phyloP scores from a whole-genome alignment of 2,329 filamentous ascomycete species.

The Xylariales sp. region DNA sequence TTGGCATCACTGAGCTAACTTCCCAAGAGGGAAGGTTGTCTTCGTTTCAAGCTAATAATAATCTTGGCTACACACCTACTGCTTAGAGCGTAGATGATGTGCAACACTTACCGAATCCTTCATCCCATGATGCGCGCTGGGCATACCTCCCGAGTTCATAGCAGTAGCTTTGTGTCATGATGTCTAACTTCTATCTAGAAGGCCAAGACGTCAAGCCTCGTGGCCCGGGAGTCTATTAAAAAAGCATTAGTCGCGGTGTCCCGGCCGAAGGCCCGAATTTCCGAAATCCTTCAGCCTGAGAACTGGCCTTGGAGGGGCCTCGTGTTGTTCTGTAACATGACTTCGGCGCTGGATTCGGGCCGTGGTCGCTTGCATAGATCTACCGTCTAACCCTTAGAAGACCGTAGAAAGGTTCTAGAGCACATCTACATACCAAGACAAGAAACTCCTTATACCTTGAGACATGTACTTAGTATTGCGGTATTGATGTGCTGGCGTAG shows the following conservation, averaged over 20 bases:
- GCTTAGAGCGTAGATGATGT: not conserved
- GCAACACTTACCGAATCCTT: conserved; percentile 14
- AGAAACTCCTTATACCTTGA: not conserved
- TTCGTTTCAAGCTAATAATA: conserved; percentile 30
- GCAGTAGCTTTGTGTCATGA: not conserved
- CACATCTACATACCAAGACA: not conserved
- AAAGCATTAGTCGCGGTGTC: not conserved
- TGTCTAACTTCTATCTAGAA: not conserved
- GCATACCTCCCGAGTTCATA: not conserved
- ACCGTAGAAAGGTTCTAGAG: not conserved
- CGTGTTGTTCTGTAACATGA: not conserved
- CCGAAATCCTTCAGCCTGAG: not conserved
- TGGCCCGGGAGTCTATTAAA: not conserved
- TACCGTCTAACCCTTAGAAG: not conserved
- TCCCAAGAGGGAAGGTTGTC: conserved; percentile 32
- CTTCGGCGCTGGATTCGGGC: conserved; percentile 8
- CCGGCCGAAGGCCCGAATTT: not conserved
- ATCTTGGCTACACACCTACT: not conserved
- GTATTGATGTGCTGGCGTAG: not conserved
- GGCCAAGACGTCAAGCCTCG: not conserved
- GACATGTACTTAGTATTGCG: too few relatives aligned
- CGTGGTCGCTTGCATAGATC: not conserved
- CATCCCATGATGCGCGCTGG: not conserved
- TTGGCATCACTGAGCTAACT: conserved; percentile 21
- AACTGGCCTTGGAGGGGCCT: not conserved